Evolutionary conservation across 2,329 filamentous ascomycete species (phyloP), one percentile per base, ranked within the genome.

Genomic region (Penicillium sp.): DNA sequence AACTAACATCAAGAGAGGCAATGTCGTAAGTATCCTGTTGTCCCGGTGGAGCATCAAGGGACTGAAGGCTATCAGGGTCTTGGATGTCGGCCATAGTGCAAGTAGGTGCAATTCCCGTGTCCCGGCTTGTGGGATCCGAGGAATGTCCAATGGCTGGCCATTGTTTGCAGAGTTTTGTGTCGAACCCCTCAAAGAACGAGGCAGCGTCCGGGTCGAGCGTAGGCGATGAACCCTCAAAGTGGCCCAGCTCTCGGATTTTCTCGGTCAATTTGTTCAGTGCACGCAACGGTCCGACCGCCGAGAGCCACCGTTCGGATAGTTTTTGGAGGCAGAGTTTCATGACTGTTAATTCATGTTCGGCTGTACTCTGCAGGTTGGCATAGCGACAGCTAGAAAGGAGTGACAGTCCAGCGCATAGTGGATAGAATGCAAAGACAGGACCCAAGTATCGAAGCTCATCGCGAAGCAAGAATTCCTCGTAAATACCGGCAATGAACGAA

Each of bases 361-460:
- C 65, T 2, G 55, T 65, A 9, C 48, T 59, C 55, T 68, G 62
- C 2, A 75, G 63, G 8, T 70, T 68, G 8, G 68, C 55, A 41
- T 75, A 74, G 7, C 72, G 70, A 55, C 70, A 75, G 50, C 71
- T 72, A 2, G 75, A 76, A 0, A 77, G 68, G n/a, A 75, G 68
- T 0, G 74, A 68, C 34, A 77, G 65, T 0, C 75, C 75, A 2
- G 75, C 74, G 13, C 71, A 72, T 3, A 77, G 66, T 16, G 72
- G 73, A 50, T 77, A 77, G 59, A 78, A 76, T 4, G 75, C 74
- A 53, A 73, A 77, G 4, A 76, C 73, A 0, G 75, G 73, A 0
- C 75, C 75, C 1, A 77, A 61, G 27, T 73, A 76, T 23, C 72
- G 70, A 11, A 78, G 67, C 47, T 79, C 75, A 50, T 76, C 75